Evolutionary conservation across 441 rosid species (phyloP), one percentile per base, ranked within the genome.

Genomic region (Adansonia gregorii): DNA sequence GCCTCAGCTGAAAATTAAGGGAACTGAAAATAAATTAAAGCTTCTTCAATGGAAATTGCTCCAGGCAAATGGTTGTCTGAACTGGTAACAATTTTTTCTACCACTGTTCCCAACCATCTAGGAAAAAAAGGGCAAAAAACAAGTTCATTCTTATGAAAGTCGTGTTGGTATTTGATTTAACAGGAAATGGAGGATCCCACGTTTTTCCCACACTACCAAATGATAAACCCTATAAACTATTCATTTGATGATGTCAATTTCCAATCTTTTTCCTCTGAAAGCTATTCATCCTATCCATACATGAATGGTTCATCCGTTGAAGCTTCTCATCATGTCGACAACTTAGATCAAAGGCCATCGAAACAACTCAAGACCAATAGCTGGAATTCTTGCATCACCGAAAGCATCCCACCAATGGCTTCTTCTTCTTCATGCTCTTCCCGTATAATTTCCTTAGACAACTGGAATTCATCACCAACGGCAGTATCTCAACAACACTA

Each of bases 391-490:
- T 51, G 73, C 73, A 61, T 68, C 67, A 46, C 66, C 11, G 60
- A 81, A 2, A 65, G 61, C 8, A 49, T n/a, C 12, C 46, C 75
- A 51, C 74, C 74, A 0, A 80, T 70, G 73, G 14, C 81, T 39
- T 68, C 87, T 22, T 76, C 84, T 60, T 82, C 87, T 60, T 82
- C 86, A 12, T 77, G 86, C 2, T 83, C 85, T 20, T 78, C 90
- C 19, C 87, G 64, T 6, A 76, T 88, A 15, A 88, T 88, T 79
- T 87, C 89, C 60, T 90, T 87, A 71, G 82, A 81, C 35, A 84
- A 77, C 70, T 76, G 82, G 3, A 69, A 41, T 15, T 78, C 86
- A 0, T 60, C 88, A 35, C 77, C 81, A 4, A 3, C 82, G 0
- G 66, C 78, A 51, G 10, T 69, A 7, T 60, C 83, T 31, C 72